Evolutionary conservation across 2,329 filamentous ascomycete genomes (phyloP).

Genomic region (Penicillium rolfsii): DNA sequence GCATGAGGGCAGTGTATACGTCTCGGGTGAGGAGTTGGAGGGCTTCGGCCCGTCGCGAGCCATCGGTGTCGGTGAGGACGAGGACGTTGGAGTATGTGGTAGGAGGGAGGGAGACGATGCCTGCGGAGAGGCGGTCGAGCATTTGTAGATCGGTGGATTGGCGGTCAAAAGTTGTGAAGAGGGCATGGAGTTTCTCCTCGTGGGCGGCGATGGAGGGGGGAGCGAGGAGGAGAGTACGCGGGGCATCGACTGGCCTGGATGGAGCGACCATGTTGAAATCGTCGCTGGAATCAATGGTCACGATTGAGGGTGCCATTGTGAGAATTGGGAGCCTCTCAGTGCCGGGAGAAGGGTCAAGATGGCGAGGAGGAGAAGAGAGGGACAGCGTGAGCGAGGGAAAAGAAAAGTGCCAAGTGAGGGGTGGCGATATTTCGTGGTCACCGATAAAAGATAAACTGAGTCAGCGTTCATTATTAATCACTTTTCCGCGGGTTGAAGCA

Average conservation of each 20-base stretch:
- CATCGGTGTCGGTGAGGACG: conserved; percentile 77
- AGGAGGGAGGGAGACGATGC: conserved; percentile 74
- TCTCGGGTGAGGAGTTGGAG: conserved; percentile 66
- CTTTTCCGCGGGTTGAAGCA: neutral
- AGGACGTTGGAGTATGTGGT: conserved; percentile 83
- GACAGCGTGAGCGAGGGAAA: conserved; percentile 6
- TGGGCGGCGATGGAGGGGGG: conserved; percentile 92
- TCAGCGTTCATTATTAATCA: conserved; percentile 25
- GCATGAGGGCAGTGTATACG: conserved; percentile 70
- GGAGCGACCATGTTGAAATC: conserved; percentile 53
- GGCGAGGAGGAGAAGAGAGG: neutral
- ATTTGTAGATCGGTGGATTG: conserved; percentile 87
- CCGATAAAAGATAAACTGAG: conserved; percentile 28
- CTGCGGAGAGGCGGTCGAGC: conserved; percentile 88
- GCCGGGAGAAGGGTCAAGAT: neutral
- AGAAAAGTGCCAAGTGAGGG: conserved; percentile 24
- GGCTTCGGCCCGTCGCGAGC: conserved; percentile 64
- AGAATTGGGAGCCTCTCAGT: neutral
- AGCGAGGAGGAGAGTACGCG: conserved; percentile 78
- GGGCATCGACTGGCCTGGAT: conserved; percentile 33
- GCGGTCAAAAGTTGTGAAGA: conserved; percentile 75
- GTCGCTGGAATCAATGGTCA: conserved; percentile 59
- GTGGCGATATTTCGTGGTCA: conserved; percentile 26
- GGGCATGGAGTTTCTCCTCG: conserved; percentile 72
- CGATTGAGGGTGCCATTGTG: conserved; percentile 39